Evolutionary conservation across 2,329 filamentous ascomycete species (phyloP).

Genomic region (Fusarium sp.): DNA sequence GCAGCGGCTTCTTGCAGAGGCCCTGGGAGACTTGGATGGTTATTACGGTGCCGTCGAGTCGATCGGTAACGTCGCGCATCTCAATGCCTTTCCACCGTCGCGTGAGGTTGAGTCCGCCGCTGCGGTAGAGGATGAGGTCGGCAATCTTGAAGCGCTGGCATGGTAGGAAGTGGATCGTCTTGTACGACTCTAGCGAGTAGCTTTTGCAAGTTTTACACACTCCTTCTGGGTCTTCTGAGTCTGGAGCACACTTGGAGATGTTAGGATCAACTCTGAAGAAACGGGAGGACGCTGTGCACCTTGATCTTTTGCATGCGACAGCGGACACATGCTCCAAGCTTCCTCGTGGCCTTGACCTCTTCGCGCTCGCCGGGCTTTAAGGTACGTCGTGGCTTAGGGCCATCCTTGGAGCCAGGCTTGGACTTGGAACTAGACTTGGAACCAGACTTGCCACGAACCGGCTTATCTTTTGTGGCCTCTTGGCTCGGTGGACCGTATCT

Average conservation of each 20-base stretch:
- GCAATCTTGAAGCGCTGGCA: slow-evolving; percentile 63
- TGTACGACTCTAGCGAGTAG: slow-evolving; percentile 59
- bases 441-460: too few species aligned
- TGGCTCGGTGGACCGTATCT: neutral
- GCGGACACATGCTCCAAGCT: slow-evolving; percentile 36
- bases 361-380: slow-evolving; percentile 11
- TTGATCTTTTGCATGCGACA: slow-evolving; percentile 44
- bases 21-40: slow-evolving; percentile 59
- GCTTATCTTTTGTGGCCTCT: neutral
- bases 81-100: slow-evolving; percentile 59
- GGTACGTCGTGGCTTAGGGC: neutral
- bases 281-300: slow-evolving; percentile 21
- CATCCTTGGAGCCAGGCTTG: neutral
- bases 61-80: slow-evolving; percentile 60
- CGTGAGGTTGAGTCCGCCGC: slow-evolving; percentile 62
- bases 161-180: slow-evolving; percentile 62
- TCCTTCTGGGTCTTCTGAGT: slow-evolving; percentile 50
- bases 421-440: too few species aligned
- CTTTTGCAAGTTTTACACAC: slow-evolving; percentile 60
- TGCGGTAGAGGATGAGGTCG: slow-evolving; percentile 60
- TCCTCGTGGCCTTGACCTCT: slow-evolving; percentile 10
- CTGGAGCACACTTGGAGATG: slow-evolving; percentile 55
- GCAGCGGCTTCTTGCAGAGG: slow-evolving; percentile 55
- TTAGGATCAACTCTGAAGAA: slow-evolving; percentile 7
- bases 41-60: slow-evolving; percentile 46